Base-by-base conservation (phyloP, 352 stramenopile genomes). In the Globisporangium spiculum region DNA sequence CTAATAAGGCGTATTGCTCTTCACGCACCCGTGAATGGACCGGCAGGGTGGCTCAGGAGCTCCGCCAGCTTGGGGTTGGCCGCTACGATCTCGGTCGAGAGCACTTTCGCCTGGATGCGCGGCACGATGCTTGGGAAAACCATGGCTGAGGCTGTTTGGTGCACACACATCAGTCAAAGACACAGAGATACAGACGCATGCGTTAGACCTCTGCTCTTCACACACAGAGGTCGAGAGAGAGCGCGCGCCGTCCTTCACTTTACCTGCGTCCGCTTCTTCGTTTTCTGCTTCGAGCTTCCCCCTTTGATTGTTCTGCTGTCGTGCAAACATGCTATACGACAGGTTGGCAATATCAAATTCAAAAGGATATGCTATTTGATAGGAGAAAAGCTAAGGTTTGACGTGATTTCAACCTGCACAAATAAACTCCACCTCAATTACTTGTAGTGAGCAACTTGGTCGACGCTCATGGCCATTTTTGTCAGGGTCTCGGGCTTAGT, bases 21-120 rank as follows among this genome's bases (percentile, higher is more conserved):
- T 46, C 22, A 72, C 76, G 65, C 60, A 90, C 88, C 79, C 20
- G 89, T 97, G 72, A 97, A 97, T 2, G 90, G 90, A 3, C 90
- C 90, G 0, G 90, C 90, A 6, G 90, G 90, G 67, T 96, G 89
- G 22, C 71, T 71, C 41, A 97, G 66, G 48, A 97, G 68, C 6
- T 74, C 53, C 53, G 63, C 71, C 55, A 94, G 63, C 74, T 87
- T 89, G 44, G 86, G 79, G 72, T 89, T 92, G 60, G 81, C 85
- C 48, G 80, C 80, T 27, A 94, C 76, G 66, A 92, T 72, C 57
- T 90, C 81, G 9, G 84, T 73, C 75, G 88, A 76, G 36, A 94
- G 67, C 60, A 94, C 80, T 59, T 88, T 90, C 69, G 86, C 79
- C 67, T 94, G 84, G 62, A 94, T 56, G 56, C 86, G 84, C 22